Base-by-base conservation (phyloP, 345 rosid species). In the Linum trigynum region DNA sequence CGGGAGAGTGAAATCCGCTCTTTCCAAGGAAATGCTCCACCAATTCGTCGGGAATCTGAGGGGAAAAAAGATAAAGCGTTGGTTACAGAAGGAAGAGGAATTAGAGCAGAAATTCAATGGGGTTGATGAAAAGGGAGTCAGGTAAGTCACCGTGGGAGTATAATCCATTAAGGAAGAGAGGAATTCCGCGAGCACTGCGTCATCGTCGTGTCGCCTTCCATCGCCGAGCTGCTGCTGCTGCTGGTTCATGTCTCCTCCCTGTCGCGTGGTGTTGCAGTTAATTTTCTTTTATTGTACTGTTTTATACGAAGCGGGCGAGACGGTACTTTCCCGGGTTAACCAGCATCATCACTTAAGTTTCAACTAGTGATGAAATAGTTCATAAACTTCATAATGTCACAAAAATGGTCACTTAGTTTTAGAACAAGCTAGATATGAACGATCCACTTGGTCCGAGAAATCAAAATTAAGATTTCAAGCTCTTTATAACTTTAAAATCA, bases 1-100 rank as follows among this genome's bases (percentile, higher is more conserved):
- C 95, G 17, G 98, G 98, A 74, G 89, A 86, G 69, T 92, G 98
- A 69, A 92, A 90, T 39, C 98, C 98, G 73, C 98, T 92, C 81
- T 83, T 92, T n/a, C 87, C 96, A 69, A 92, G 71, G 80, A 86
- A 92, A 77, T 88, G 90, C 83, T 94, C 97, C 66, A 90, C 99
- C 77, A 94, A 72, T 71, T 90, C 97, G 67, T 94, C 99, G 36
- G 95, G 99, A 74, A 90, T 90, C 99, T 94, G 83, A 50, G 42
- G 17, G 40, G 6, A 43, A 40, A 66, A 38, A 62, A n/a, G 16
- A 5, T 0, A 3, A 39, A 60, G 7, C 5, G 53, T 9, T 2
- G 32, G 3, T 55, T 5, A 38, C 15, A 42, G 32, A 35, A 7
- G 11, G 38, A 38, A 16, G 17, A 48, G 11, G 41, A 48, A 50